Evolutionary conservation across 2,329 filamentous ascomycete species (phyloP).

Genomic region (Diaporthe citrichinensis): DNA sequence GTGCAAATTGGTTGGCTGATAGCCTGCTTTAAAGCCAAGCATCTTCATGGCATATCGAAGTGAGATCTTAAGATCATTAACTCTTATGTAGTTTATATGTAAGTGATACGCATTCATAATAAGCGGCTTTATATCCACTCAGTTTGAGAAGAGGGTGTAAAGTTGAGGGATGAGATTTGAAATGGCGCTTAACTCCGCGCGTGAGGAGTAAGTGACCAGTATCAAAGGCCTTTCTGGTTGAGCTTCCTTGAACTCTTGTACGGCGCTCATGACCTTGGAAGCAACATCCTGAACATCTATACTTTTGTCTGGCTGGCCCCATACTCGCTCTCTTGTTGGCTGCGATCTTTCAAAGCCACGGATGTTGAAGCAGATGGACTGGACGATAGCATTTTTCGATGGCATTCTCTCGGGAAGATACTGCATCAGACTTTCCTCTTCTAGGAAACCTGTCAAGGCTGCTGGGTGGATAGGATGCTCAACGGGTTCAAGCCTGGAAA

Average conservation of each 20-base stretch:
- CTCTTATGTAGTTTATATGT: neutral
- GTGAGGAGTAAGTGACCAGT: neutral
- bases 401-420: no score
- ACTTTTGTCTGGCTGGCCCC: neutral
- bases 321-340: neutral
- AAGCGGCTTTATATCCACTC: neutral
- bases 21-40: neutral
- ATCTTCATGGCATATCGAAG: neutral
- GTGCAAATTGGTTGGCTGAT: neutral
- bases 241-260: neutral
- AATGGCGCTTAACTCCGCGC: neutral
- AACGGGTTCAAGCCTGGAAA: neutral
- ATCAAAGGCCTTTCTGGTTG: neutral
- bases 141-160: neutral
- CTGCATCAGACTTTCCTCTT: neutral
- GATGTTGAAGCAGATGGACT: constrained; percentile 11
- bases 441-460: neutral
- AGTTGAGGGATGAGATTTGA: neutral
- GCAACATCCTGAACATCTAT: neutral
- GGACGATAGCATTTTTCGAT: neutral
- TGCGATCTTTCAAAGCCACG: neutral
- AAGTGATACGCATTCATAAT: neutral
- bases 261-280: neutral
- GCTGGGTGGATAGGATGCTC: neutral
- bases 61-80: neutral